Conservation (phyloP, 169 alveolate species). For the Plasmodium knowlesi region DNA sequence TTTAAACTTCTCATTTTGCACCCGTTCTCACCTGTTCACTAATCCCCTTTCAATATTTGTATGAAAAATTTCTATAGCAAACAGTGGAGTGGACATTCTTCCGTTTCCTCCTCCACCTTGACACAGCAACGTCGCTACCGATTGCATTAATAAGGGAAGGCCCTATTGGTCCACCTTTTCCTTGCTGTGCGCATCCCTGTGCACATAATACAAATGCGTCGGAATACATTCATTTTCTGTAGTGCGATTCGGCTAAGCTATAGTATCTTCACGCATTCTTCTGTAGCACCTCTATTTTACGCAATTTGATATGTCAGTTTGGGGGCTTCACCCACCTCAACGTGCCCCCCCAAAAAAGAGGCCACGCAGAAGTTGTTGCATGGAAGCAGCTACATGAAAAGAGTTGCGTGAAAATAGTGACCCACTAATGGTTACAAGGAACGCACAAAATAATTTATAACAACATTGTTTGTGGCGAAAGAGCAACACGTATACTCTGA, state of each 20-base stretch:
- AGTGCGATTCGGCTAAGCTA: neutral
- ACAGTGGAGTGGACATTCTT: neutral
- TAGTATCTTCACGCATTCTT: neutral
- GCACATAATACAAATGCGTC: neutral
- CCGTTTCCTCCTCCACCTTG: neutral
- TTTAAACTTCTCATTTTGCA: neutral
- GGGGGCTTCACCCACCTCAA: neutral
- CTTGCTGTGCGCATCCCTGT: neutral
- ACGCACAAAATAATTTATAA: no score
- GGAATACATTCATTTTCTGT: neutral
- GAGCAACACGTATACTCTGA: neutral
- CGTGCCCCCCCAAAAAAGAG: neutral
- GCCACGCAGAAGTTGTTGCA: neutral
- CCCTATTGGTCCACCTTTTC: neutral
- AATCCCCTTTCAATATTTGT: neutral
- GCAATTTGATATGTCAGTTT: neutral
- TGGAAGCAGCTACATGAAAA: neutral
- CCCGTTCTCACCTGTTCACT: neutral
- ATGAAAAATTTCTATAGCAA: neutral
- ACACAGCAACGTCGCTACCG: neutral
- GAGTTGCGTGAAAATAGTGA: neutral
- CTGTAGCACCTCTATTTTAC: neutral
- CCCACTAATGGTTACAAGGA: neutral
- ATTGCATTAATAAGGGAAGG: neutral
- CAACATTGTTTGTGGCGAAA: neutral